A percentile compares a stretch with the other conserved stretches of the same genome.
These are phyloP conservation scores for Aspergillus sojae DNA, from an alignment of 2,329 filamentous ascomycete species.

Conservation along the genomic window DNA sequence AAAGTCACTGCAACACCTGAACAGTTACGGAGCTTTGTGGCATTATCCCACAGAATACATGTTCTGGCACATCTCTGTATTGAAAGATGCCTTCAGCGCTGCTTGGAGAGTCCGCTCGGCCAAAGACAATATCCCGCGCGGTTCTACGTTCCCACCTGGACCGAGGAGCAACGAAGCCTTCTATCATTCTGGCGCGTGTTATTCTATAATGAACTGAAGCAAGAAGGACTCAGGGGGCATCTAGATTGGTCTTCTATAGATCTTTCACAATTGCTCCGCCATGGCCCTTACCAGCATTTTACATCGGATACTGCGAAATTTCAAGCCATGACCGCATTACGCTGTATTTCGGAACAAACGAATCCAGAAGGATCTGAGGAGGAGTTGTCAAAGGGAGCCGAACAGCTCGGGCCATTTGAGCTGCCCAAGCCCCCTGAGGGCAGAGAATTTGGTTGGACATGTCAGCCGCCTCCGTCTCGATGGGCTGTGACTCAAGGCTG, in stretches of 20 bases:
- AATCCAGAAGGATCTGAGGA: not conserved
- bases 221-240: not conserved
- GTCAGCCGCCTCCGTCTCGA: not conserved
- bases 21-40: not conserved
- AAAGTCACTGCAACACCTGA: not conserved
- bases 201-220: not conserved
- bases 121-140: not conserved
- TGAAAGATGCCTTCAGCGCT: not conserved
- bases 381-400: not conserved
- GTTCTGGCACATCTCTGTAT: slow-evolving; percentile 6
- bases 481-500: not conserved
- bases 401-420: not conserved
- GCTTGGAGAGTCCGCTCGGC: not conserved
- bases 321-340: not conserved
- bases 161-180: slow-evolving; percentile 6
- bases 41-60: not conserved
- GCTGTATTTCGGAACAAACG: not conserved
- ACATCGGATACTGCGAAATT: not conserved
- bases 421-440: not conserved
- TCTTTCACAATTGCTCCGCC: not conserved
- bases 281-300: not conserved
- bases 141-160: slow-evolving; percentile 1
- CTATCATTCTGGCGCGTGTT: slow-evolving; percentile 2
- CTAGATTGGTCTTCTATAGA: not conserved
- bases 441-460: not conserved